These are phyloP conservation scores for Neophaeococcomyces aloes DNA, from an alignment of 2,329 filamentous ascomycete genomes.

Conservation along the genomic window DNA sequence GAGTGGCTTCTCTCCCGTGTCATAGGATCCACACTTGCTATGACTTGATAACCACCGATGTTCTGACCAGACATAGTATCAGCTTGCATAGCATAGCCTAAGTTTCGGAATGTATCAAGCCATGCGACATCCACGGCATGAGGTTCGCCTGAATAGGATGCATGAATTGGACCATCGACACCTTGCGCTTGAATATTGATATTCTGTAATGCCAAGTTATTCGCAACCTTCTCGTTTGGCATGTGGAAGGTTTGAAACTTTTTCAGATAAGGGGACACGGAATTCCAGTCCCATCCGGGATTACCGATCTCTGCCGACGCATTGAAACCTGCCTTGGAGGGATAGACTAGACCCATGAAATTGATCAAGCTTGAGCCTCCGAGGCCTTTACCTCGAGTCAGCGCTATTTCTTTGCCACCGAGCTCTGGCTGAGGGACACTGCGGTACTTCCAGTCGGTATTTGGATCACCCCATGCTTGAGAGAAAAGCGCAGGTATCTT, in stretches of 20 bases:
- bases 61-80: not conserved
- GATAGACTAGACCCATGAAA: slow-evolving; percentile 31
- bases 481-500: not conserved
- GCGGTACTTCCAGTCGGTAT: slow-evolving; percentile 20
- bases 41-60: not conserved
- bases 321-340: slow-evolving; percentile 33
- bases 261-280: slow-evolving; percentile 39
- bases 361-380: slow-evolving; percentile 34
- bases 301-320: slow-evolving; percentile 39
- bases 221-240: not conserved
- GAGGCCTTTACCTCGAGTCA: slow-evolving; percentile 25
- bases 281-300: slow-evolving; percentile 35
- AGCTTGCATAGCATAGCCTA: not conserved
- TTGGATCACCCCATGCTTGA: not conserved
- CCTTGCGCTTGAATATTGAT: not conserved
- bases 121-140: not conserved
- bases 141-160: not conserved
- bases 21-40: not conserved
- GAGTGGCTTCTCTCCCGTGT: not conserved
- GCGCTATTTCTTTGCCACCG: slow-evolving; percentile 16
- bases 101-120: not conserved
- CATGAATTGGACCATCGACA: slow-evolving; percentile 1
- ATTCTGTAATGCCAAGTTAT: not conserved
- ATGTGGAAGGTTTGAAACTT: slow-evolving; percentile 1
- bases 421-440: slow-evolving; percentile 23